These are phyloP conservation scores for Trametes pubescens DNA, from an alignment of 1,284 basidiomycete species.

Conservation along the genomic window DNA sequence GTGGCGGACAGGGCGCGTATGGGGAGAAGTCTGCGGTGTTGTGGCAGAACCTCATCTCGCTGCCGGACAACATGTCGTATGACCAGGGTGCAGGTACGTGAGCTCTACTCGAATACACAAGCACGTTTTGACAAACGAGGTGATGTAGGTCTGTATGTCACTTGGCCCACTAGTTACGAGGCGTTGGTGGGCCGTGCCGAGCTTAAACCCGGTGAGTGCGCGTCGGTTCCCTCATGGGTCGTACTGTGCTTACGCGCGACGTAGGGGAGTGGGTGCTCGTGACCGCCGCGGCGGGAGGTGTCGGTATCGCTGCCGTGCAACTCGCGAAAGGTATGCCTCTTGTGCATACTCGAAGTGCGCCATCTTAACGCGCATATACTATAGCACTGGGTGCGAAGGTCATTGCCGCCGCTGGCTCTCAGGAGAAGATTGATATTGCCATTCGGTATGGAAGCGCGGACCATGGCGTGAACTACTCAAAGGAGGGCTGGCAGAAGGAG, in stretches of 20 bases:
- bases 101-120: background rate
- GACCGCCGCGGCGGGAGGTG: slow-evolving; percentile 91
- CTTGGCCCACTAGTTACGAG: slow-evolving; percentile 93
- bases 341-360: slow-evolving; percentile 20
- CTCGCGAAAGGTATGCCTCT: slow-evolving; percentile 76
- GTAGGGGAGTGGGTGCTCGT: slow-evolving; percentile 90
- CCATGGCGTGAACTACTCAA: slow-evolving; percentile 71
- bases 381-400: slow-evolving; percentile 79
- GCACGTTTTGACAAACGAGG: background rate
- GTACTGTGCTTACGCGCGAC: slow-evolving; percentile 9
- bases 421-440: slow-evolving; percentile 72
- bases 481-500: slow-evolving; percentile 76
- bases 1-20: slow-evolving; percentile 83
- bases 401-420: slow-evolving; percentile 81
- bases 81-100: slow-evolving; percentile 68
- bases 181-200: slow-evolving; percentile 87
- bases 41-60: slow-evolving; percentile 57
- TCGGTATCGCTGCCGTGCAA: slow-evolving; percentile 92
- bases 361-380: background rate
- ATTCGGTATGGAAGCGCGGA: slow-evolving; percentile 78
- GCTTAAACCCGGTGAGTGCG: slow-evolving; percentile 66
- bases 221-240: background rate
- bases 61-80: slow-evolving; percentile 70
- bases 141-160: slow-evolving; percentile 69
- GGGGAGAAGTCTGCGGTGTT: slow-evolving; percentile 74